Conservation (phyloP, 345 rosid species). For the Anacardium occidentale region DNA sequence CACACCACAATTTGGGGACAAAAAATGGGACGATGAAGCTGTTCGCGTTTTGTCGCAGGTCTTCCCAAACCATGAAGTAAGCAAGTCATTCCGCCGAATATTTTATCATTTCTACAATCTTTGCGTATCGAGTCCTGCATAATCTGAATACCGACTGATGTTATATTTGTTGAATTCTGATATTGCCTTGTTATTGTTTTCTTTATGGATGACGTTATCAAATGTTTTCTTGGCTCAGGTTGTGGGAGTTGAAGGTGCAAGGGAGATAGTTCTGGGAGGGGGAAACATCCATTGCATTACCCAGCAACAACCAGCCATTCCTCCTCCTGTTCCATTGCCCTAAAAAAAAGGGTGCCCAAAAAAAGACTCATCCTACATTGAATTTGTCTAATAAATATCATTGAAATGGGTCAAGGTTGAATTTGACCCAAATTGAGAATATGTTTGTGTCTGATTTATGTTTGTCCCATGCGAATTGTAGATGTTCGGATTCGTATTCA, state of each 20-base stretch:
- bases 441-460: too few species aligned
- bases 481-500: too few species aligned
- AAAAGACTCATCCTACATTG: too few species aligned
- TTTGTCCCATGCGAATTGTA: too few species aligned
- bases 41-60: slow-evolving; percentile 59
- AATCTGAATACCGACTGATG: neutral
- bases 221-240: slow-evolving; percentile 40
- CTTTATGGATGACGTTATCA: neutral
- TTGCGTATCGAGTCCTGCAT: neutral
- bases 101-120: neutral
- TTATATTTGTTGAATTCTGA: neutral
- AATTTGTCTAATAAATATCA: too few species aligned
- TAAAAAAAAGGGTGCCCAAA: too few species aligned
- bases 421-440: too few species aligned
- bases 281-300: slow-evolving; percentile 97
- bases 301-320: slow-evolving; percentile 74
- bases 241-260: slow-evolving; percentile 68
- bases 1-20: slow-evolving; percentile 78
- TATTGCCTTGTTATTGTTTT: neutral
- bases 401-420: too few species aligned
- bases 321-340: neutral
- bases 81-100: too few species aligned
- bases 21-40: slow-evolving; percentile 78
- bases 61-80: slow-evolving; percentile 66
- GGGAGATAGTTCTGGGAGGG: slow-evolving; percentile 87